Evolutionary conservation across 176 grass and related monocot species (phyloP).

Genomic region (Otatea glauca): DNA sequence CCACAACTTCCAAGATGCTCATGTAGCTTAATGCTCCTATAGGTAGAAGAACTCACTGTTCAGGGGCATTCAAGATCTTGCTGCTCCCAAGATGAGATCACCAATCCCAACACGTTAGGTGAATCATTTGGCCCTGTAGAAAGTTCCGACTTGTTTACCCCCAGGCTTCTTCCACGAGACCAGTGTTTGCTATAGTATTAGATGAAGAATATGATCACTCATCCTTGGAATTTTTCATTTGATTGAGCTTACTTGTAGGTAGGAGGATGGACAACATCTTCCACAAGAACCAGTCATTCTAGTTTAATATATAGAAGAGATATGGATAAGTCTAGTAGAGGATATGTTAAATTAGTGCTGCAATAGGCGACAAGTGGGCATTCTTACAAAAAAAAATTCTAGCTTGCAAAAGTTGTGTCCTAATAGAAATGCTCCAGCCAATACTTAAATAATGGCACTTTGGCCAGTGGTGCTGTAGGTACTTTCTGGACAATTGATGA

Average conservation of each 20-base stretch:
- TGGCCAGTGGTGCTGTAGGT: constrained; percentile 49
- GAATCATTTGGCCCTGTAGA: constrained; percentile 31
- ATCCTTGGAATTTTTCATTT: neutral
- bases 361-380: constrained; percentile 29
- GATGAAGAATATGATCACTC: neutral
- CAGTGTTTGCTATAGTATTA: neutral
- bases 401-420: constrained; percentile 42
- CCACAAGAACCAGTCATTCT: neutral
- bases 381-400: constrained; percentile 48
- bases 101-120: constrained; percentile 52
- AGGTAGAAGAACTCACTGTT: constrained; percentile 18
- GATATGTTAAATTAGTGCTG: constrained; percentile 51
- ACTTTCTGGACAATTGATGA: constrained; percentile 52
- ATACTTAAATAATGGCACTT: constrained; percentile 41
- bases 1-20: constrained; percentile 60
- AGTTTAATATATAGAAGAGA: neutral
- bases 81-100: constrained; percentile 54
- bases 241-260: neutral
- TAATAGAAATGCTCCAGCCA: constrained; percentile 29
- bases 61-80: constrained; percentile 48
- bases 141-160: constrained; percentile 16
- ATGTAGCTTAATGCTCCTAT: constrained; percentile 20
- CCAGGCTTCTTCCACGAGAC: constrained; percentile 3
- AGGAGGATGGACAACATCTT: neutral
- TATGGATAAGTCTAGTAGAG: constrained; percentile 11